Conservation (phyloP, 1,284 basidiomycete genomes). For the Mycocalia duriaeana region DNA sequence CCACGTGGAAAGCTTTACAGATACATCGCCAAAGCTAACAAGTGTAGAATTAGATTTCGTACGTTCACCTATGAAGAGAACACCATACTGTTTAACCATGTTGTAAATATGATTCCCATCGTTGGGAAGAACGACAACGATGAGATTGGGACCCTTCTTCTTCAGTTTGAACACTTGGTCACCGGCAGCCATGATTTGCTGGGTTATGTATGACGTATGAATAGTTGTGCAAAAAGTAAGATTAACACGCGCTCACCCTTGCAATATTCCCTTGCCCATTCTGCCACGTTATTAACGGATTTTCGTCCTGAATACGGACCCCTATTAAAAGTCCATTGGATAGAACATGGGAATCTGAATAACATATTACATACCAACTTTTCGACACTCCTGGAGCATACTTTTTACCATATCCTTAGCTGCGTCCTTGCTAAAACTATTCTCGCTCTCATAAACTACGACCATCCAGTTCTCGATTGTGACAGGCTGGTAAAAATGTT, state of each 20-base stretch:
- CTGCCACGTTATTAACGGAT: slow-evolving; percentile 42
- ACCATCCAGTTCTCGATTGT: slow-evolving; percentile 53
- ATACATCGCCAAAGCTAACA: slow-evolving; percentile 64
- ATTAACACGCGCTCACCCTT: no score
- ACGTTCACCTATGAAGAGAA: slow-evolving; percentile 10
- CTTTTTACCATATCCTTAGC: slow-evolving; percentile 48
- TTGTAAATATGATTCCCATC: slow-evolving; percentile 69
- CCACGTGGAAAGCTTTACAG: slow-evolving; percentile 32
- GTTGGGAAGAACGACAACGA: slow-evolving; percentile 71
- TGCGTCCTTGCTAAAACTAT: slow-evolving; percentile 41
- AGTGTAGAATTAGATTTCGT: slow-evolving; percentile 2
- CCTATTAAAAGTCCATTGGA: slow-evolving; percentile 41
- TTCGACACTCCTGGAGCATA: slow-evolving; percentile 39
- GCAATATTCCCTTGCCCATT: slow-evolving; percentile 50
- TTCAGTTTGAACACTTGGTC: slow-evolving; percentile 30
- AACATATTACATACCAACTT: slow-evolving; percentile 46
- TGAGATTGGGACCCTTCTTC: slow-evolving; percentile 43
- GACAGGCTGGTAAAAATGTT: slow-evolving; percentile 52
- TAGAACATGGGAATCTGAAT: slow-evolving; percentile 1
- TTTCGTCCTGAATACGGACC: slow-evolving; percentile 42
- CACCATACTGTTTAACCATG: slow-evolving; percentile 72
- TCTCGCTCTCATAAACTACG: slow-evolving; percentile 56
- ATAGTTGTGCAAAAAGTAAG: no score
- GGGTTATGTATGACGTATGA: no score
- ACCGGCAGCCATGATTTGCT: slow-evolving; percentile 49